Evolutionary conservation across 2,329 filamentous ascomycete genomes (phyloP).

Genomic region (Phyllosticta citrichinensis): DNA sequence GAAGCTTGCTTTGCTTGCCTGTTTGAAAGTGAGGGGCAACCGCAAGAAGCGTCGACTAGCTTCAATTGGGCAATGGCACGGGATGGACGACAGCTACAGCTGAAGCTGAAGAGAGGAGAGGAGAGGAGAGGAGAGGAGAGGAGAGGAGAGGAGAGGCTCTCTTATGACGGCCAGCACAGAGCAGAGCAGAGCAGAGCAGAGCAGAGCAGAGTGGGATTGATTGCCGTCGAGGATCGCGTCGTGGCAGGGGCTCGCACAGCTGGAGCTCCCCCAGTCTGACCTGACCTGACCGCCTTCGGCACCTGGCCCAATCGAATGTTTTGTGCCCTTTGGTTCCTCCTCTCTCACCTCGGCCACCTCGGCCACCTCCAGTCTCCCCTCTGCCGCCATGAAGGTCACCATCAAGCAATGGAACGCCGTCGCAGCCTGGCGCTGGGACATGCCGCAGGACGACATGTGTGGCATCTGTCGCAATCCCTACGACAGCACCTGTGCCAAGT

Average conservation of each 20-base stretch:
- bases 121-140: not conserved
- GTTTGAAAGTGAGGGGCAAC: conserved; percentile 3
- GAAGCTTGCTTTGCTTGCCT: not conserved
- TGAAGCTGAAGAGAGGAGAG: not conserved
- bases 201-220: not conserved
- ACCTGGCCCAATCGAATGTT: not conserved
- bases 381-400: conserved; percentile 74
- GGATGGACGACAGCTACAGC: not conserved
- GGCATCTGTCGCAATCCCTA: conserved; percentile 98
- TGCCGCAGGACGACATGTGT: conserved; percentile 94
- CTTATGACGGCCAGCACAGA: conserved; percentile 3
- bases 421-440: conserved; percentile 95
- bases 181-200: not conserved
- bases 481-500: conserved; percentile 93
- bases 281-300: conserved; percentile 8
- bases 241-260: not conserved
- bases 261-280: too few species aligned
- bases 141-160: not conserved
- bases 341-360: conserved; percentile 15
- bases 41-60: conserved; percentile 4
- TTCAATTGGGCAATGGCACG: conserved; percentile 4
- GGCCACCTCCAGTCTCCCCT: conserved; percentile 15
- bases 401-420: conserved; percentile 91
- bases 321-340: conserved; percentile 3
- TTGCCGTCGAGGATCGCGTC: conserved; percentile 7